phyloP scores from a whole-genome alignment of 306 rosid genomes.

The Trichosanthes truncata region DNA sequence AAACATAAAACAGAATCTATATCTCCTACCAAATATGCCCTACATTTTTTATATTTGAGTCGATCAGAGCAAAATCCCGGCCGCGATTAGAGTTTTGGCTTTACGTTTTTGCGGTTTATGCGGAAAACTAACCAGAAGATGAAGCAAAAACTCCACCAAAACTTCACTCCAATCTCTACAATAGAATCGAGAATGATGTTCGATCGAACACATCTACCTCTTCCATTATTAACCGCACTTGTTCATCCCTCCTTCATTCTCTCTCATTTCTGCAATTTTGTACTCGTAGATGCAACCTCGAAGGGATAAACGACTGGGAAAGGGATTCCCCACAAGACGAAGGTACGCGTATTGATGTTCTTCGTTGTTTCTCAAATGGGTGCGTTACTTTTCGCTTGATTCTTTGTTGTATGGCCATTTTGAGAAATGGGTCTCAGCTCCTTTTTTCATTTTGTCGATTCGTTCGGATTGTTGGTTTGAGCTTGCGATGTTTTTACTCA shows the following conservation, averaged over 20 bases:
- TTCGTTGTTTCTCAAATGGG: slow-evolving; percentile 5
- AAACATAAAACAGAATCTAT: no score
- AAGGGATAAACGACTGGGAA: slow-evolving; percentile 44
- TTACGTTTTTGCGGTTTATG: no score
- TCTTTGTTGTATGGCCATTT: neutral
- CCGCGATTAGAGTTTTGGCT: no score
- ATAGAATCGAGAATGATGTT: no score
- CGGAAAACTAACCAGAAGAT: no score
- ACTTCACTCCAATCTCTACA: no score
- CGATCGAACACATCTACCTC: slow-evolving; percentile 30
- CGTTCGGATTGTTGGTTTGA: neutral
- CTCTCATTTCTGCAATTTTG: neutral
- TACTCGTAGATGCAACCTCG: neutral
- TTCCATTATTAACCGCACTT: slow-evolving; percentile 20
- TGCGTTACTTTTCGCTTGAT: neutral
- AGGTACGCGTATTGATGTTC: slow-evolving; percentile 25
- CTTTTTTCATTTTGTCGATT: no score
- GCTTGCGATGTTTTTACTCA: neutral
- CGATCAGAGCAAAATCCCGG: no score
- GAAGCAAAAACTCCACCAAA: no score
- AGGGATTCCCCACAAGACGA: slow-evolving; percentile 71
- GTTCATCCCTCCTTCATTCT: neutral
- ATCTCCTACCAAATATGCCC: no score
- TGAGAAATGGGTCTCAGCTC: neutral
- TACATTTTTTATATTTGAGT: no score